Conservation (phyloP, 1,139 yeast genomes). For the Nakaseomyces sp. region DNA sequence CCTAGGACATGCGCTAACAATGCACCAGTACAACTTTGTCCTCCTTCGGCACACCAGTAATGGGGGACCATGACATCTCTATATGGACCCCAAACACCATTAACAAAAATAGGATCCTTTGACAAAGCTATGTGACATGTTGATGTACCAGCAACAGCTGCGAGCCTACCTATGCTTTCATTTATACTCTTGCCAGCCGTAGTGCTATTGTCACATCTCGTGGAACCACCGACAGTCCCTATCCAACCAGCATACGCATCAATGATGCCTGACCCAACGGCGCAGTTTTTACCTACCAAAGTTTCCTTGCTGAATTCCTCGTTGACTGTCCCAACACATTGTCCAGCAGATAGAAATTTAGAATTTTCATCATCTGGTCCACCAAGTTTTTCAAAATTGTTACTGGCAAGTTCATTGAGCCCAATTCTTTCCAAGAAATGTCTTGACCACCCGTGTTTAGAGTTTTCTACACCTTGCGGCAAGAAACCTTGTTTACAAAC, state of each 20-base stretch:
- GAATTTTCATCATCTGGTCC: slow-evolving; percentile 45
- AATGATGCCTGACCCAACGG: slow-evolving; percentile 90
- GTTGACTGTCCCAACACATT: slow-evolving; percentile 65
- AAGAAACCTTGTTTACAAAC: slow-evolving; percentile 95
- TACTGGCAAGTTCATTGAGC: slow-evolving; percentile 66
- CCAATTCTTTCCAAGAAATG: slow-evolving; percentile 64
- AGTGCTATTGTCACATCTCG: slow-evolving; percentile 39
- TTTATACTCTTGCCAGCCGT: slow-evolving; percentile 39
- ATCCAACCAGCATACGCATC: slow-evolving; percentile 99
- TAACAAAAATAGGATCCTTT: slow-evolving; percentile 75
- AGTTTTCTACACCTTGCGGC: slow-evolving; percentile 83
- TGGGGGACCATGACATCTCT: slow-evolving; percentile 83
- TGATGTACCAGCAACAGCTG: slow-evolving; percentile 97
- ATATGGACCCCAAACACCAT: slow-evolving; percentile 99
- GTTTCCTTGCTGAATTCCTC: slow-evolving; percentile 66
- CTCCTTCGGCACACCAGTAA: slow-evolving; percentile 98
- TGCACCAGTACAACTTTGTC: slow-evolving; percentile 95
- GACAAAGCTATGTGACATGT: slow-evolving; percentile 93
- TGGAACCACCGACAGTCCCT: slow-evolving; percentile 89
- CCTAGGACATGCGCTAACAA: slow-evolving; percentile 81
- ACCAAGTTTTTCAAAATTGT: slow-evolving; percentile 72
- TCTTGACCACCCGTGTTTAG: slow-evolving; percentile 80
- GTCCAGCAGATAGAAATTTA: slow-evolving; percentile 77
- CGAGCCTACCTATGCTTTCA: slow-evolving; percentile 72
- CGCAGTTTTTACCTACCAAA: slow-evolving; percentile 70